Evolutionary conservation across 257 asterid genomes (phyloP).

Genomic region (Lavandula angustifolia): DNA sequence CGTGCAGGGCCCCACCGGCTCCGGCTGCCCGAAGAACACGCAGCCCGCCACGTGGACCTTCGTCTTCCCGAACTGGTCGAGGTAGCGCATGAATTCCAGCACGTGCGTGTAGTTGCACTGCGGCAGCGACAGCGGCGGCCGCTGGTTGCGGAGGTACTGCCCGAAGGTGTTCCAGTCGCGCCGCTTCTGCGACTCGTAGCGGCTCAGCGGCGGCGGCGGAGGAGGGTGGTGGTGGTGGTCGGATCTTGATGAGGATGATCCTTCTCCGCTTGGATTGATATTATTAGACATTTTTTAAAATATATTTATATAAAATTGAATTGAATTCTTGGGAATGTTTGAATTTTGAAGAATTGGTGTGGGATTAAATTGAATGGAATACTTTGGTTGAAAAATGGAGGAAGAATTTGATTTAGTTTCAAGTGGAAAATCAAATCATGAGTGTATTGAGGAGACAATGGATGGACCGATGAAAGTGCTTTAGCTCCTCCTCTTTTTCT

Average conservation of each 20-base stretch:
- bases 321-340: not conserved
- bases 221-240: conserved; percentile 26
- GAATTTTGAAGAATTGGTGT: not conserved
- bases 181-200: conserved; percentile 84
- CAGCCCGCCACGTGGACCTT: conserved; percentile 82
- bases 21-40: conserved; percentile 69
- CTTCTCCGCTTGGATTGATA: conserved; percentile 46
- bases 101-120: conserved; percentile 80
- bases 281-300: conserved; percentile 35
- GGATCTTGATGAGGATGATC: conserved; percentile 52
- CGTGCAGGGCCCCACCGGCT: conserved; percentile 72
- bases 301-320: not conserved
- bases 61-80: conserved; percentile 90
- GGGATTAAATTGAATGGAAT: not conserved
- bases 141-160: conserved; percentile 73
- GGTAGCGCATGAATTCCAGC: conserved; percentile 65
- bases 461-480: conserved; percentile 75
- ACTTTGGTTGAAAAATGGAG: no score
- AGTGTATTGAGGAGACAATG: conserved; percentile 54
- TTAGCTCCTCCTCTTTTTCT: conserved; percentile 50
- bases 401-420: conserved; percentile 21
- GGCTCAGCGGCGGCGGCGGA: conserved; percentile 57
- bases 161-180: conserved; percentile 96
- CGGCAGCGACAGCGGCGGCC: conserved; percentile 66
- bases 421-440: conserved; percentile 57